Evolutionary conservation across 179 eudicot genomes (phyloP).

Genomic region (Carnegiea gigantea): DNA sequence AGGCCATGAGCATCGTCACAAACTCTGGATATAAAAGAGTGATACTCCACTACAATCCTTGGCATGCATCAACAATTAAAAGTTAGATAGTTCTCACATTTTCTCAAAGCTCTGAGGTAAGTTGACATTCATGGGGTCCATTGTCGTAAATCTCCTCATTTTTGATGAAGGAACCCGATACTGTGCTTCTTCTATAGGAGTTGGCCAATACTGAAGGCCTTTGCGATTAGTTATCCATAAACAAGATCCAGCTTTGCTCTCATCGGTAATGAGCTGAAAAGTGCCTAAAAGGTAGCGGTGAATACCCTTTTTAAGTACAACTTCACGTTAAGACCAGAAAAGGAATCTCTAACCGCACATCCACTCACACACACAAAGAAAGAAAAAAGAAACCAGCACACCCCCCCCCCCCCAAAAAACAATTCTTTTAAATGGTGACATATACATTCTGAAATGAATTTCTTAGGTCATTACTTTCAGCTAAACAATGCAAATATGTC

Average conservation of each 20-base stretch:
- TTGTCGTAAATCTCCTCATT: conserved; percentile 35
- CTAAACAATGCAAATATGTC: background rate
- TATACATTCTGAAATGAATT: background rate
- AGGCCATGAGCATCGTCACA: background rate
- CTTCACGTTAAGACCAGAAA: background rate
- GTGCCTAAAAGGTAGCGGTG: conserved; percentile 48
- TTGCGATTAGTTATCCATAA: conserved; percentile 92
- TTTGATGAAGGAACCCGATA: conserved; percentile 53
- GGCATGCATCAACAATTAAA: background rate
- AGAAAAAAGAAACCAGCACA: no score
- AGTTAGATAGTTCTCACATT: conserved; percentile 46
- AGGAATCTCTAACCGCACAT: background rate
- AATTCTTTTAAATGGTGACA: background rate
- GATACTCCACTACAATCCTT: background rate
- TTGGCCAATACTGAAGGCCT: conserved; percentile 96
- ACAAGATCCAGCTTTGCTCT: conserved; percentile 87
- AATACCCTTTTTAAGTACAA: conserved; percentile 13
- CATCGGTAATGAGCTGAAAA: conserved; percentile 79
- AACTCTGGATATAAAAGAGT: background rate
- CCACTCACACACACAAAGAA: background rate
- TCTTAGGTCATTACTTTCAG: background rate
- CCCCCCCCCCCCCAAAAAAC: no score
- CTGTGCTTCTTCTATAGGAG: conserved; percentile 86
- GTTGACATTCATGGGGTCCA: conserved; percentile 39
- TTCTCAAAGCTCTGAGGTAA: conserved; percentile 85